Evolutionary conservation across 2,329 filamentous ascomycete genomes (phyloP).

Genomic region (Tympanopsis confertula): DNA sequence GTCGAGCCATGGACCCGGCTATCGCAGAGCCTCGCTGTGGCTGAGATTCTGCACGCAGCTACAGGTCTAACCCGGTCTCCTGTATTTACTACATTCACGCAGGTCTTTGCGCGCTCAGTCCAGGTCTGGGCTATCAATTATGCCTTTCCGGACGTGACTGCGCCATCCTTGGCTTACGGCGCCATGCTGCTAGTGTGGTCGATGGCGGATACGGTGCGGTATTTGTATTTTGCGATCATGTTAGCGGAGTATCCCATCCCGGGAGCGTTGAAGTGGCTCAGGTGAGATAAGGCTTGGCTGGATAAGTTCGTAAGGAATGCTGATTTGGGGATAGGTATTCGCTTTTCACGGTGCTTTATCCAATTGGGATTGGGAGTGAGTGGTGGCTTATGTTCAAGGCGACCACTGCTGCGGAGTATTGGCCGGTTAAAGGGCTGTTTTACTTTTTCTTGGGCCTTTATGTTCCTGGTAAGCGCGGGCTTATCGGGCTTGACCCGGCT

Average conservation of each 20-base stretch:
- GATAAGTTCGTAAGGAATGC: too few relatives aligned
- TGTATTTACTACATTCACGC: slow-evolving; percentile 1
- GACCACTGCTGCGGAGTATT: neutral
- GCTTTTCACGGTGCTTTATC: neutral
- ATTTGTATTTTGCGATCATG: neutral
- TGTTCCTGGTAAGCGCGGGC: slow-evolving; percentile 1
- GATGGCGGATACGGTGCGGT: neutral
- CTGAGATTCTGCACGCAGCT: neutral
- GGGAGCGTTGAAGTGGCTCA: neutral
- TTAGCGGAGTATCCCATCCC: neutral
- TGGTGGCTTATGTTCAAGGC: neutral
- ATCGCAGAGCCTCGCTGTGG: neutral
- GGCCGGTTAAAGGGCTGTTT: neutral
- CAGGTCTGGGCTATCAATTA: neutral
- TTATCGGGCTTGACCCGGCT: neutral
- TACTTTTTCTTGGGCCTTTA: neutral
- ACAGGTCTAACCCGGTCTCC: neutral
- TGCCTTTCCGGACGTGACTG: neutral
- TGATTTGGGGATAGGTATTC: neutral
- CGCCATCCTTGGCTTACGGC: neutral
- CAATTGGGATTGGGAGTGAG: slow-evolving; percentile 1
- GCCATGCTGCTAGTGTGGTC: neutral
- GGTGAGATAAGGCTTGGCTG: too few relatives aligned
- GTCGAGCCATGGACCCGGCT: neutral
- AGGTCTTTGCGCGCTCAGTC: neutral